Percentiles rank a stretch among this genome's conserved stretches.
These are phyloP conservation scores for Moesziomyces antarcticus DNA, from an alignment of 1,284 basidiomycete genomes.

Conservation along the genomic window DNA sequence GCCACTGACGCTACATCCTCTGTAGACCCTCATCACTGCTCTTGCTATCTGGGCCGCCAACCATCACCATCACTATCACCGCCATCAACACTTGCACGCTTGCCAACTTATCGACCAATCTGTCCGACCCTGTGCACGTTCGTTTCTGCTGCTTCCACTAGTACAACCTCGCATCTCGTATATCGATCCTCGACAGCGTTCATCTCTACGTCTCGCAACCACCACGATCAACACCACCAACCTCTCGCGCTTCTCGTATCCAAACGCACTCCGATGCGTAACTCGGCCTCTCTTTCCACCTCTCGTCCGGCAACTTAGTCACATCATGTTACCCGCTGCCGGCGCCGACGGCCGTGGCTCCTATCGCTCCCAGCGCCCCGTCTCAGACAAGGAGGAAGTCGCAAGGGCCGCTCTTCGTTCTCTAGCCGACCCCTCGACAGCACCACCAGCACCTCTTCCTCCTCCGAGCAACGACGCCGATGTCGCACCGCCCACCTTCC, in stretches of 20 bases:
- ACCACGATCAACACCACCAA: background rate
- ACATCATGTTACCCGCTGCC: conserved; percentile 15
- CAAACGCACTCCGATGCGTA: background rate
- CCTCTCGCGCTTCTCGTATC: no score
- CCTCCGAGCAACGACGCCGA: background rate
- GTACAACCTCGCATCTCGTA: background rate
- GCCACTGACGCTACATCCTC: background rate
- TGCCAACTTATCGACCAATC: background rate
- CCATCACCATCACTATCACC: background rate
- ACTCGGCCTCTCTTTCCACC: background rate
- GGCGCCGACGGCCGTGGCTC: conserved; percentile 7
- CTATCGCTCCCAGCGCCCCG: conserved; percentile 5
- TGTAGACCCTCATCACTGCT: background rate
- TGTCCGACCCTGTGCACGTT: no score
- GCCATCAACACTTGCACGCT: background rate
- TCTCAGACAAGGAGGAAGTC: conserved; percentile 41
- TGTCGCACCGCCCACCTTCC: no score
- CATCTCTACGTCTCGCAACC: background rate
- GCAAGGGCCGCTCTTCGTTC: conserved; percentile 45
- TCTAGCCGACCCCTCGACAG: conserved; percentile 11
- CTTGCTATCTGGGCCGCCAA: background rate
- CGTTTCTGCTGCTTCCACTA: background rate
- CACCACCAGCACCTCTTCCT: background rate
- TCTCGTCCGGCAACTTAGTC: conserved; percentile 5
- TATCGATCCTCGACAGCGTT: background rate